phyloP scores from a whole-genome alignment of 164 flowering plant species.

The Brasenia schreberi region DNA sequence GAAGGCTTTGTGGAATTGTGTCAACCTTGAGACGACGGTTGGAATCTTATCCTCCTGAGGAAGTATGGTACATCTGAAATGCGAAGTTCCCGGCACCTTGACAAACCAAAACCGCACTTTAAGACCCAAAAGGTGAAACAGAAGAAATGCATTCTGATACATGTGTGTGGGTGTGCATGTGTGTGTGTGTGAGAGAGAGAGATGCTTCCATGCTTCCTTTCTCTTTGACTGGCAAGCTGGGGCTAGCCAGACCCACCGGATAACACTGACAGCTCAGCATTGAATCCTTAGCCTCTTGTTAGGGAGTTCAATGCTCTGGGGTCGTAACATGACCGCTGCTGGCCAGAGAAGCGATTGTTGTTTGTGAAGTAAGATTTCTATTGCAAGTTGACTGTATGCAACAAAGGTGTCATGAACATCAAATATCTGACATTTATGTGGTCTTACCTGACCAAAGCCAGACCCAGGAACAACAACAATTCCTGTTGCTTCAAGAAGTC shows the following conservation, averaged over 20 bases:
- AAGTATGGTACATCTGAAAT: slow-evolving; percentile 85
- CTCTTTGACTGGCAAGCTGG: too few relatives aligned
- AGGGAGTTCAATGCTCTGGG: too few relatives aligned
- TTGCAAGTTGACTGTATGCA: too few relatives aligned
- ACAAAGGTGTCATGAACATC: not conserved
- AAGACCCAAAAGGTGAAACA: not conserved
- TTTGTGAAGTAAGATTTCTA: too few relatives aligned
- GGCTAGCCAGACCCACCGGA: too few relatives aligned
- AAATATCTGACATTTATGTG: not conserved
- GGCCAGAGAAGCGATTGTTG: too few relatives aligned
- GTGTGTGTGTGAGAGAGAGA: not conserved
- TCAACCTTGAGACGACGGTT: slow-evolving; percentile 56
- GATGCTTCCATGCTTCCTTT: not conserved
- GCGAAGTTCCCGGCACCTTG: slow-evolving; percentile 97
- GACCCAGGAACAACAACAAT: slow-evolving; percentile 96
- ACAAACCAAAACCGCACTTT: not conserved
- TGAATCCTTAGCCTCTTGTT: too few relatives aligned
- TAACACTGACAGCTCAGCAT: too few relatives aligned
- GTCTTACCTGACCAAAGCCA: slow-evolving; percentile 93
- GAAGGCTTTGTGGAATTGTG: slow-evolving; percentile 70
- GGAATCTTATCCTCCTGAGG: slow-evolving; percentile 98
- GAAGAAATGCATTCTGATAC: not conserved
- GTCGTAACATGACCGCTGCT: too few relatives aligned
- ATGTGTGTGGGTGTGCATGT: too few relatives aligned
- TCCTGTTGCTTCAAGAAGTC: slow-evolving; percentile 89